Evolutionary conservation across 1,284 basidiomycete species (phyloP).

Genomic region (Cutaneotrichosporon sp.): DNA sequence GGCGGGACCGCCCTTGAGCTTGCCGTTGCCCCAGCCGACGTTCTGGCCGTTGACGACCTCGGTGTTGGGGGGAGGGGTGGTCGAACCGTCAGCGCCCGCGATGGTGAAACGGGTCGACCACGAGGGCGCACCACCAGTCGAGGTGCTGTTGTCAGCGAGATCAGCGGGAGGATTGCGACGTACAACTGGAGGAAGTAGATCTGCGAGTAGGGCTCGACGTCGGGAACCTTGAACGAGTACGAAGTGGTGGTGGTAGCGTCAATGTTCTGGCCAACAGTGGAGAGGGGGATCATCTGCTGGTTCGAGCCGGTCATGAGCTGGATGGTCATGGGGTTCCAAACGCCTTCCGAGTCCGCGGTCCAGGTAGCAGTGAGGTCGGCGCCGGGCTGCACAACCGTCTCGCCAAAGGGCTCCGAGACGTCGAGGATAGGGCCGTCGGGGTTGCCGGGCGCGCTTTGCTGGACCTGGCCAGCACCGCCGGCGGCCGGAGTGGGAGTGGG

Average conservation of each 20-base stretch:
- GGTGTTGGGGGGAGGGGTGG: conserved; percentile 44
- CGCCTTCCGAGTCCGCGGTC: conserved; percentile 49
- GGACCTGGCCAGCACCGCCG: background rate
- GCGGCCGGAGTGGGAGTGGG: background rate
- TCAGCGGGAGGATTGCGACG: conserved; percentile 10
- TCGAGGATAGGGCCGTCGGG: background rate
- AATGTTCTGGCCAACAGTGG: conserved; percentile 42
- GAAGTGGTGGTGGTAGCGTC: conserved; percentile 36
- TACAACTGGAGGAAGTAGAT: conserved; percentile 56
- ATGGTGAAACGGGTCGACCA: conserved; percentile 56
- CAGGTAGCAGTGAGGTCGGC: conserved; percentile 43
- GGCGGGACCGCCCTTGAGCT: conserved; percentile 6
- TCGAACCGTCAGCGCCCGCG: conserved; percentile 43
- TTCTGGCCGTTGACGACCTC: conserved; percentile 34
- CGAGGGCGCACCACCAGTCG: conserved; percentile 32
- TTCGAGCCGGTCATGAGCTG: conserved; percentile 53
- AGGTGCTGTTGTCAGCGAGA: conserved; percentile 29
- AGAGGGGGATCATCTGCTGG: conserved; percentile 27
- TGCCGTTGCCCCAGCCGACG: conserved; percentile 42
- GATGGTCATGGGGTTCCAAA: conserved; percentile 51
- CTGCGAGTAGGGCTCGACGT: conserved; percentile 51
- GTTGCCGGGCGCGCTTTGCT: background rate
- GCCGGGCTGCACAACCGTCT: conserved; percentile 47
- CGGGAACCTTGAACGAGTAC: conserved; percentile 39
- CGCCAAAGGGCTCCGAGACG: conserved; percentile 35